Base-by-base conservation (phyloP, 257 asterid species). In the Mitragyna speciosa region DNA sequence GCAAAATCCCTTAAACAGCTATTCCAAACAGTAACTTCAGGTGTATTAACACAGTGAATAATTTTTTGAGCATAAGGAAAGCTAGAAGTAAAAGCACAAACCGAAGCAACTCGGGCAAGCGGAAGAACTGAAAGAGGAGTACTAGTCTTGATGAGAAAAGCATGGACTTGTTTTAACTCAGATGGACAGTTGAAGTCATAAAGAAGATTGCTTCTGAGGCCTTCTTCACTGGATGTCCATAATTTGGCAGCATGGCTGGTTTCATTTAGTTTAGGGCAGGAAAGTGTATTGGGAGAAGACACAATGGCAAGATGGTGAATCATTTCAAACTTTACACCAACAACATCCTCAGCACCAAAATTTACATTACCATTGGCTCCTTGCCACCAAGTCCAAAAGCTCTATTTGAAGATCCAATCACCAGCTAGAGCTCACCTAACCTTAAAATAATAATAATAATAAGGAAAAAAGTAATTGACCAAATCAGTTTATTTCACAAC, bases 1-100 rank as follows among this genome's bases (percentile, higher is more conserved):
- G 94, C 92, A 30, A 86, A 85, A 69, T 85, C 81, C 83, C 86
- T 87, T 47, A 92, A 82, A 78, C 93, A 89, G 76, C 72, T 82
- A 52, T 92, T 91, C 93, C 96, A 92, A 1, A 87, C 1, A 39
- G 68, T 49, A 70, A 79, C 66, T 76, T 85, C 84, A 10, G 89
- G 78, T 49, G 75, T 49, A 12, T 81, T 72, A 47, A 83, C 72
- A 43, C 65, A 84, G 76, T 51, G 17, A 51, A 91, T 86, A 36
- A 91, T 81, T 73, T 81, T 83, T 70, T 78, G 92, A 43, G 96
- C 97, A 33, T 87, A 85, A 20, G 87, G 19, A 76, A 92, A 92
- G 73, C 85, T 77, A 3, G 91, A 86, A 39, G 96, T 86, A 41
- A 92, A 87, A 45, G 92, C 96, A 76, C 97, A 91, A 58, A 91